Conservation (phyloP, 2,329 filamentous ascomycete species). For the Botrytis elliptica region DNA sequence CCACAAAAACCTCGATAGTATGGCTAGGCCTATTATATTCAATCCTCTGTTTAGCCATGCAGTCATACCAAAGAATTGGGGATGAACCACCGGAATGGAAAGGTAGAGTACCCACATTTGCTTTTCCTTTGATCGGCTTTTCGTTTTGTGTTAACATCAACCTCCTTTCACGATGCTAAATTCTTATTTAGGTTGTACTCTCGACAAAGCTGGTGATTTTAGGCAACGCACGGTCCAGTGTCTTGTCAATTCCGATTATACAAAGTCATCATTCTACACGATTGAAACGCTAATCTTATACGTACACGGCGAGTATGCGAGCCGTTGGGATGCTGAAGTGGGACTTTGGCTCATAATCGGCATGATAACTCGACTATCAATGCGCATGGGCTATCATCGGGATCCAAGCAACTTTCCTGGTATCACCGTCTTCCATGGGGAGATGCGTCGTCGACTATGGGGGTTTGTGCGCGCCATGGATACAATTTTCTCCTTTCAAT, state of each 20-base stretch:
- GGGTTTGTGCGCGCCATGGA: slow-evolving; percentile 71
- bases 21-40: slow-evolving; percentile 78
- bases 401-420: slow-evolving; percentile 73
- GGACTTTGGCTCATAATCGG: slow-evolving; percentile 50
- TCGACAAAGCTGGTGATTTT: slow-evolving; percentile 63
- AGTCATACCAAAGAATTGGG: slow-evolving; percentile 76
- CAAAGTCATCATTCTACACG: slow-evolving; percentile 69
- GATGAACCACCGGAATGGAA: slow-evolving; percentile 79
- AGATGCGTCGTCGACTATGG: slow-evolving; percentile 71
- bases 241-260: slow-evolving; percentile 73
- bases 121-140: neutral
- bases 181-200: slow-evolving; percentile 40
- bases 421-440: slow-evolving; percentile 72
- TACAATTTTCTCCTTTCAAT: slow-evolving; percentile 73
- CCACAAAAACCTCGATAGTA: slow-evolving; percentile 69
- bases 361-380: slow-evolving; percentile 54
- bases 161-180: slow-evolving; percentile 20
- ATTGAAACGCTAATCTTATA: slow-evolving; percentile 78
- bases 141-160: neutral
- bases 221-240: slow-evolving; percentile 74
- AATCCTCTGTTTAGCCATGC: slow-evolving; percentile 72
- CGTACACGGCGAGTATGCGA: slow-evolving; percentile 71
- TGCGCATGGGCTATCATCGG: slow-evolving; percentile 63
- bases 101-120: slow-evolving; percentile 36
- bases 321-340: slow-evolving; percentile 69